These are phyloP conservation scores for Solanum lignicaule DNA, from an alignment of 257 asterid genomes.

Conservation along the genomic window DNA sequence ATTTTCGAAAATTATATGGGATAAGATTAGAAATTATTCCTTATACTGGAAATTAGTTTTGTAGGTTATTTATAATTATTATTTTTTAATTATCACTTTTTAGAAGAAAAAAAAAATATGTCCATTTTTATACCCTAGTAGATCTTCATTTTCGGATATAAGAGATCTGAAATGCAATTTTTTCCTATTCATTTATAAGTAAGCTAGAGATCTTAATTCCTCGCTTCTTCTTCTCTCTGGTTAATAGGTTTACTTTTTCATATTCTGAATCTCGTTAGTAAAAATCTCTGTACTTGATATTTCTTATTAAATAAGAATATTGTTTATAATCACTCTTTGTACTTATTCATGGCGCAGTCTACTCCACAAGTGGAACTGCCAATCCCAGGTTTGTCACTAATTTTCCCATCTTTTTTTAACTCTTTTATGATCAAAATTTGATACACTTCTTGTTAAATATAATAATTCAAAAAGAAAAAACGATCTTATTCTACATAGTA, in stretches of 20 bases:
- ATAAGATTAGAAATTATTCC: background rate
- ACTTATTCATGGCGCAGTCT: constrained; percentile 5
- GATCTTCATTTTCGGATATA: background rate
- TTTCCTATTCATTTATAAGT: background rate
- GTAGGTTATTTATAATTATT: background rate
- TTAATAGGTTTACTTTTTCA: background rate
- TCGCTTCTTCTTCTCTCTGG: background rate
- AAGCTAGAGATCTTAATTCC: background rate
- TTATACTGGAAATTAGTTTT: background rate
- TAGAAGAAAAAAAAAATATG: too few relatives aligned
- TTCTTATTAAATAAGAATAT: background rate
- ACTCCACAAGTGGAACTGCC: constrained; percentile 18
- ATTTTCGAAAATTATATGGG: background rate
- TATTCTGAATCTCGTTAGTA: background rate
- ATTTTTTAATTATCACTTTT: background rate
- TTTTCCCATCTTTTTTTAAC: background rate
- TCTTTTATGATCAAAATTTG: background rate
- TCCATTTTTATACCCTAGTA: background rate
- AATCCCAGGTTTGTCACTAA: constrained; percentile 7
- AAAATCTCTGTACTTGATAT: accelerated
- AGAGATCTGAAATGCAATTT: background rate
- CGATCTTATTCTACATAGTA: too few relatives aligned
- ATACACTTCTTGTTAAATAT: background rate
- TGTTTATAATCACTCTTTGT: background rate
- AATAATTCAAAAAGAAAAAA: background rate